Percentiles rank a stretch among this genome's conserved stretches.
These are phyloP conservation scores for Eutrema heterophyllum DNA, from an alignment of 345 rosid genomes.

Conservation along the genomic window DNA sequence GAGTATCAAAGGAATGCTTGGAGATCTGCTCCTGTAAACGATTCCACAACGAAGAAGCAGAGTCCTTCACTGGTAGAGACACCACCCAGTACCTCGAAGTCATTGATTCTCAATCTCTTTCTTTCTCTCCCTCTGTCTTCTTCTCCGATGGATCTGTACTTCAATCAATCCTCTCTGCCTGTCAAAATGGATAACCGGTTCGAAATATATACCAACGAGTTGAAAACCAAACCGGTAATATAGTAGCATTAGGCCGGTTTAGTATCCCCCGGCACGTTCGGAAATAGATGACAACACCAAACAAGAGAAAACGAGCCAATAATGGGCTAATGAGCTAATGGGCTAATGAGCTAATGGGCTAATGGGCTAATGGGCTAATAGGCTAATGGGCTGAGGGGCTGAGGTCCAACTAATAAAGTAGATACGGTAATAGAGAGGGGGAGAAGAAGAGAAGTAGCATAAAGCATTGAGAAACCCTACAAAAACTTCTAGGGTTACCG, in stretches of 20 bases:
- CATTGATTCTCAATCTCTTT: constrained; percentile 39
- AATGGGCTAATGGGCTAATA: not conserved
- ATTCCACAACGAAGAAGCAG: constrained; percentile 75
- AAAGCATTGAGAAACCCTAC: constrained; percentile 23
- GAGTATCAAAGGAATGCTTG: constrained; percentile 92
- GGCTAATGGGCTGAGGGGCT: not conserved
- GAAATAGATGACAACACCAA: too few species aligned
- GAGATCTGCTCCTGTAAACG: constrained; percentile 87
- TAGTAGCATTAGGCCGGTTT: constrained; percentile 12
- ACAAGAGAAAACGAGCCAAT: too few species aligned
- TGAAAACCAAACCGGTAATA: constrained; percentile 8
- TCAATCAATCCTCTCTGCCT: constrained; percentile 23
- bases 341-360: too few species aligned
- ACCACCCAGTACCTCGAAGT: constrained; percentile 89
- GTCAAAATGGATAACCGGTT: constrained; percentile 34
- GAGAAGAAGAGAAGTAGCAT: not conserved
- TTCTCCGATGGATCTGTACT: constrained; percentile 28
- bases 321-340: too few species aligned
- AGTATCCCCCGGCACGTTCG: constrained; percentile 5
- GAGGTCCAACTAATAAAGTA: not conserved
- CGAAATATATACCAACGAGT: not conserved
- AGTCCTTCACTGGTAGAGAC: constrained; percentile 82
- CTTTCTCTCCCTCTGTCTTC: constrained; percentile 5
- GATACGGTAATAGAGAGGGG: not conserved
- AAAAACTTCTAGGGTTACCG: constrained; percentile 7